Conservation (phyloP, 164 flowering plant genomes). For the Litsea cubeba region DNA sequence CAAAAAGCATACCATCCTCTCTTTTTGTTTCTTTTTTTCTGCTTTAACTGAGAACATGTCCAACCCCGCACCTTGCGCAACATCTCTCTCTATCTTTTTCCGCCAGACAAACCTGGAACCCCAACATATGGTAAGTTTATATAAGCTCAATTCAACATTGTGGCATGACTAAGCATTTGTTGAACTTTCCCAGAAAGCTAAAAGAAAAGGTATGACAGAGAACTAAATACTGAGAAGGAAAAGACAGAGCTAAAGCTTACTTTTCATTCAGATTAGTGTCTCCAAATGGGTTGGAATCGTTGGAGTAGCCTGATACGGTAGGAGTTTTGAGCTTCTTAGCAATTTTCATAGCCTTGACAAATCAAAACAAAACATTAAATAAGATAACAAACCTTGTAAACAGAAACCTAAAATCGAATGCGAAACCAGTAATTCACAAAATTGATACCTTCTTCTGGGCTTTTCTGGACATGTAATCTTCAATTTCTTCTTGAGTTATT, state of each 20-base stretch:
- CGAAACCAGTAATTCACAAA: not conserved
- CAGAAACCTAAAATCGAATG: slow-evolving; percentile 3
- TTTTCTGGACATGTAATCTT: slow-evolving; percentile 63
- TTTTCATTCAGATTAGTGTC: slow-evolving; percentile 85
- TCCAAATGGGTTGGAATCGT: slow-evolving; percentile 95
- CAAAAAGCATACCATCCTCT: slow-evolving; percentile 61
- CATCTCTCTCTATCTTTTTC: slow-evolving; percentile 92
- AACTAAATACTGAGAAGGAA: too few species aligned
- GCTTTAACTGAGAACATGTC: slow-evolving; percentile 66
- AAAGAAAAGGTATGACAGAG: too few species aligned
- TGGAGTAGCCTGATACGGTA: slow-evolving; percentile 76
- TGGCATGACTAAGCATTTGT: too few species aligned
- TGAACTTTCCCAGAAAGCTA: too few species aligned
- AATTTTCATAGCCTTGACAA: slow-evolving; percentile 51
- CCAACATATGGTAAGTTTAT: not conserved
- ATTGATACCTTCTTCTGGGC: slow-evolving; percentile 68
- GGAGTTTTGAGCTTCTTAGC: slow-evolving; percentile 78
- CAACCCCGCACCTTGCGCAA: slow-evolving; percentile 58
- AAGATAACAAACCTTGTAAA: not conserved
- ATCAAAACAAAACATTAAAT: not conserved
- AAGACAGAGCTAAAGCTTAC: slow-evolving; percentile 29
- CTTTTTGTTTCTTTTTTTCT: slow-evolving; percentile 70
- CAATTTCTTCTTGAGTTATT: slow-evolving; percentile 63
- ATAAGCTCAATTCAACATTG: too few species aligned
- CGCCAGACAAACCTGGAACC: slow-evolving; percentile 90